These are phyloP conservation scores for Chaetomiaceae sp. DNA, from an alignment of 2,329 filamentous ascomycete species.

Conservation along the genomic window DNA sequence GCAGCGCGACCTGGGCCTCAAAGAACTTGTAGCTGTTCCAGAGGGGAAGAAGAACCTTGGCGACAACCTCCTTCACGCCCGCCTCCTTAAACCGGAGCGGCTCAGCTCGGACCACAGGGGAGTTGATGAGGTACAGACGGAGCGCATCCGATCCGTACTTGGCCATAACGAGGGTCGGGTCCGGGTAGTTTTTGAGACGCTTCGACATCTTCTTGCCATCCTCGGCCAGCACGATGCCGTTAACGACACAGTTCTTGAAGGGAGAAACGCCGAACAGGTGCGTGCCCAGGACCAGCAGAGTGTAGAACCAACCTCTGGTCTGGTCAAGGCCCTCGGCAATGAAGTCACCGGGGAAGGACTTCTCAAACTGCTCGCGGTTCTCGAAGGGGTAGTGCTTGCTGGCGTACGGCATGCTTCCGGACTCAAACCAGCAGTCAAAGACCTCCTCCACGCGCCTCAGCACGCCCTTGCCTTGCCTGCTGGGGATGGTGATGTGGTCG, in stretches of 20 bases:
- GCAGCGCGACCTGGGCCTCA: conserved; percentile 75
- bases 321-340: conserved; percentile 87
- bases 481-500: conserved; percentile 90
- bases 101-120: conserved; percentile 87
- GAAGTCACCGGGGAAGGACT: conserved; percentile 85
- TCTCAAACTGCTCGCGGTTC: conserved; percentile 74
- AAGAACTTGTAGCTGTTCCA: conserved; percentile 99
- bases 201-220: conserved; percentile 99
- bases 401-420: conserved; percentile 91
- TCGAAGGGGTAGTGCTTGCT: conserved; percentile 90
- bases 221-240: conserved; percentile 88
- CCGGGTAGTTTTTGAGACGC: conserved; percentile 91
- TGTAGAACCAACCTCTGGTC: conserved; percentile 97
- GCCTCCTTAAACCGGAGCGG: conserved; percentile 86
- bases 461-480: conserved; percentile 78
- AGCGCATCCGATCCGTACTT: conserved; percentile 90
- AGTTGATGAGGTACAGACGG: conserved; percentile 94
- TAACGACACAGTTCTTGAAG: conserved; percentile 95
- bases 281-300: conserved; percentile 79
- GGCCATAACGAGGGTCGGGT: conserved; percentile 75
- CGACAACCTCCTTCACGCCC: conserved; percentile 91
- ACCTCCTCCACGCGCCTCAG: conserved; percentile 80
- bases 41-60: conserved; percentile 81
- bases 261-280: conserved; percentile 81
- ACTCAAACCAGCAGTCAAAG: conserved; percentile 95